Evolutionary conservation across 192 early-diverging fungal species (phyloP), one percentile per base, ranked within the genome.

Genomic region (Chytriomyces confervae): DNA sequence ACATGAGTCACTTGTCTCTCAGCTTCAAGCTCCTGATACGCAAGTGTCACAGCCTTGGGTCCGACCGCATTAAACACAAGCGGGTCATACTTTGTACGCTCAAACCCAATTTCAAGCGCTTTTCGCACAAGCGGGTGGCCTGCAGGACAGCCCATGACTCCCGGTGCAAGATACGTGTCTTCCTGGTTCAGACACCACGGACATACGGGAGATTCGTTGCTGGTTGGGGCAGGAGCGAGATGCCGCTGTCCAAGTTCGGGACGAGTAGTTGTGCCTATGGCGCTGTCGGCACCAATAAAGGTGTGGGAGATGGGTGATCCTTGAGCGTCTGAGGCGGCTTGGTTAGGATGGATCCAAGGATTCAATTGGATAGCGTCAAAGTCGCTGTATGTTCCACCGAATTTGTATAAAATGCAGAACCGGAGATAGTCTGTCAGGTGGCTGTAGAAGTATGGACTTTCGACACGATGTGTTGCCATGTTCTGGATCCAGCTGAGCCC

Each of bases 391-490:
- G 81, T 61, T 16, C 81, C 81, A 36, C 81, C 81, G 50, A 68
- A 49, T 29, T 51, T 60, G 57, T 60, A 81, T 1, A 82, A 63
- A 23, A 65, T 70, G 63, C 81, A 82, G 78, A 82, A 82, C 0
- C 81, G 81, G 8, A 82, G 50, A 66, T 72, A 82, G 71, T 82
- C 81, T 10, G 81, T 82, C 43, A 82, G 57, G 57, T 82, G 81
- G 45, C 63, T 69, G 72, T 82, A 82, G 49, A 74, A 82, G 72
- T 79, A 82, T 8, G 49, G 77, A 24, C 81, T 65, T 43, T 18
- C 24, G 7, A 51, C n/a, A n/a, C 80, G 72, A 18, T 61, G 43
- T 18, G 50, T 13, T 7, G 57, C 29, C 9, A 76, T 53, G 24
- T 61, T 47, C 13, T 50, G 13, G 69, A 79, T 11, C 67, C 81